A percentile compares a stretch with the other conserved stretches of the same genome.
These are phyloP conservation scores for Nannizziopsis arthrosporioides DNA, from an alignment of 2,329 filamentous ascomycete species.

Conservation along the genomic window DNA sequence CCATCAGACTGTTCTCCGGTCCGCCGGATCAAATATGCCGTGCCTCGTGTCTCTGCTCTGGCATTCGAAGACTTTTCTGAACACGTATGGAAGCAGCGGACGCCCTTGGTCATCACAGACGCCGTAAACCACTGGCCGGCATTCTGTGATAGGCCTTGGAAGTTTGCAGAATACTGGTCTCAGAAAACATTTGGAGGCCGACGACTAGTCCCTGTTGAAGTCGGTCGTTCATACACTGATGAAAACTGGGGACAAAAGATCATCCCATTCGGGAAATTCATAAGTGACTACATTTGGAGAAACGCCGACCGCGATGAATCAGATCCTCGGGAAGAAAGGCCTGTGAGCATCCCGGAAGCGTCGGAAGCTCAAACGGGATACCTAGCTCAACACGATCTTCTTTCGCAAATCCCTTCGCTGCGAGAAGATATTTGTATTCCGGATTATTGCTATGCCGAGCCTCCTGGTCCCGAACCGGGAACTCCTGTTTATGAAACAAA, in stretches of 20 bases:
- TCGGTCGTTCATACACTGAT: slow-evolving; percentile 80
- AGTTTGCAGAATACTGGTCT: slow-evolving; percentile 59
- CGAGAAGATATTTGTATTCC: slow-evolving; percentile 65
- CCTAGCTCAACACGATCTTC: slow-evolving; percentile 81
- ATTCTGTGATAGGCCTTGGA: slow-evolving; percentile 56
- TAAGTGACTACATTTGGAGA: slow-evolving; percentile 47
- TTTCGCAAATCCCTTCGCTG: slow-evolving; percentile 67
- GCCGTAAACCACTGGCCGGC: slow-evolving; percentile 67
- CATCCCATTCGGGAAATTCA: slow-evolving; percentile 60
- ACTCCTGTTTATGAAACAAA: slow-evolving; percentile 37
- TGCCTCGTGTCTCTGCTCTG: slow-evolving; percentile 35
- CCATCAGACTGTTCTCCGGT: slow-evolving; percentile 24
- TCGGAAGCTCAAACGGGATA: slow-evolving; percentile 49
- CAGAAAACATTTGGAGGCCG: slow-evolving; percentile 61
- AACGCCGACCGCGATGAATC: slow-evolving; percentile 7
- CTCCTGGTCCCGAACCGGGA: slow-evolving; percentile 44
- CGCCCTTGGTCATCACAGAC: slow-evolving; percentile 59
- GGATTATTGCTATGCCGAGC: slow-evolving; percentile 68
- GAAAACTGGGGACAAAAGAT: slow-evolving; percentile 73
- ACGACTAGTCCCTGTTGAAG: slow-evolving; percentile 72
- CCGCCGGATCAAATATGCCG: slow-evolving; percentile 27
- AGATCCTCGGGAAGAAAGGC: not conserved
- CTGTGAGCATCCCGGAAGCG: not conserved
- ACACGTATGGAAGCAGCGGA: slow-evolving; percentile 41
- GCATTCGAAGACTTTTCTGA: slow-evolving; percentile 50